Conservation (phyloP, 2,329 filamentous ascomycete species). For the Drechslera avenae region DNA sequence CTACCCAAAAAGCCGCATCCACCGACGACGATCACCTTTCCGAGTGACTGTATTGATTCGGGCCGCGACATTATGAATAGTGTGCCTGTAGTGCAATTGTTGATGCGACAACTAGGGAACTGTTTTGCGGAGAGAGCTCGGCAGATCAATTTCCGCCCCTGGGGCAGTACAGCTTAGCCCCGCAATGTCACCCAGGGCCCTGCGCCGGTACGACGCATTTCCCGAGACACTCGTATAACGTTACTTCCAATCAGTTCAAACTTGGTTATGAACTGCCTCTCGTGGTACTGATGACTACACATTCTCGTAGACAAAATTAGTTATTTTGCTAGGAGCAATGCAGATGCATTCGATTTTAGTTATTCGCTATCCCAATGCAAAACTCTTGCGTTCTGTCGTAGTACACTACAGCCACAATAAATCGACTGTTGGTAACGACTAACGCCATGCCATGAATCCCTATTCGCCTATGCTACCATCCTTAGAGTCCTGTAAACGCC, state of each 20-base stretch:
- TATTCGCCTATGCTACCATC: constrained; percentile 14
- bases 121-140: constrained; percentile 26
- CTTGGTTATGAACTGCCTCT: too few relatives aligned
- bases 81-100: constrained; percentile 15
- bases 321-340: background rate
- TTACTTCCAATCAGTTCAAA: too few relatives aligned
- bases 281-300: too few relatives aligned
- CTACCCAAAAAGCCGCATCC: constrained; percentile 59
- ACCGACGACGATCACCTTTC: constrained; percentile 56
- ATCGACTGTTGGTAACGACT: background rate
- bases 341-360: background rate
- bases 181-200: constrained; percentile 20
- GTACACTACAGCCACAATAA: background rate
- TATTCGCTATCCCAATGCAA: background rate
- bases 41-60: constrained; percentile 42
- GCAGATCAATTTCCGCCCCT: constrained; percentile 19
- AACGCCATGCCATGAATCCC: constrained; percentile 5
- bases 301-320: too few relatives aligned
- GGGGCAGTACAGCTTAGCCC: constrained; percentile 16
- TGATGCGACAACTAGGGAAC: constrained; percentile 15
- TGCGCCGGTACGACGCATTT: background rate
- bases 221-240: background rate
- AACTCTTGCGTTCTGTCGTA: too few relatives aligned
- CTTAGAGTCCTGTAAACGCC: constrained; percentile 25
- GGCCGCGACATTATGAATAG: constrained; percentile 21